Conservation (phyloP, 75 land plant species). For the Selaginella moellendorffii region DNA sequence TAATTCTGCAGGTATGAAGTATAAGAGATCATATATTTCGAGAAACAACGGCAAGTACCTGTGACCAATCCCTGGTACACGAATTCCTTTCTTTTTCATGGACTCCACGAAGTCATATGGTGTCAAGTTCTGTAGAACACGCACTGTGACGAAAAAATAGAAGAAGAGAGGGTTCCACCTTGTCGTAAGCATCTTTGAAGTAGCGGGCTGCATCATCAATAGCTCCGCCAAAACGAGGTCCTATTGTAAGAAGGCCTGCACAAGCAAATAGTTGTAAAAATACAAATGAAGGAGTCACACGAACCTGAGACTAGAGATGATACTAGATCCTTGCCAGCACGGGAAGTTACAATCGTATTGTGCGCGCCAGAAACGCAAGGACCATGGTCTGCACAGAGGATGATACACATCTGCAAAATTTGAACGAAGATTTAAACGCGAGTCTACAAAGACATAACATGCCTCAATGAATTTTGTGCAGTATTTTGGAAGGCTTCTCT, state of each 20-base stretch:
- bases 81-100: conserved; percentile 99
- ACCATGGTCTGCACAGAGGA: conserved; percentile 99
- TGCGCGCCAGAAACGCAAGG: conserved; percentile 98
- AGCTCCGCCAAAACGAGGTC: conserved; percentile 98
- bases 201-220: conserved; percentile 98
- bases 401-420: conserved; percentile 70
- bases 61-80: conserved; percentile 98
- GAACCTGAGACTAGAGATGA: conserved; percentile 91
- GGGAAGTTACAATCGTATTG: conserved; percentile 91
- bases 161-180: conserved; percentile 16
- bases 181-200: conserved; percentile 93
- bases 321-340: conserved; percentile 92
- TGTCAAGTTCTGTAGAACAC: conserved; percentile 47
- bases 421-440: too few relatives aligned
- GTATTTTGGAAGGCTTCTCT: conserved; percentile 89
- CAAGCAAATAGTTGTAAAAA: too few relatives aligned
- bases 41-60: conserved; percentile 41
- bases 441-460: not conserved
- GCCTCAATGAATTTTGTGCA: conserved; percentile 96
- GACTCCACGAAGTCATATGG: conserved; percentile 89
- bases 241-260: conserved; percentile 90
- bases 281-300: not conserved
- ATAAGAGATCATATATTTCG: too few relatives aligned
- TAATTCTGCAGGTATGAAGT: conserved; percentile 50
- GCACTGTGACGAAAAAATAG: not conserved